phyloP scores from a whole-genome alignment of 495 filamentous ascomycete genomes.

The Lepidopterella palustris region DNA sequence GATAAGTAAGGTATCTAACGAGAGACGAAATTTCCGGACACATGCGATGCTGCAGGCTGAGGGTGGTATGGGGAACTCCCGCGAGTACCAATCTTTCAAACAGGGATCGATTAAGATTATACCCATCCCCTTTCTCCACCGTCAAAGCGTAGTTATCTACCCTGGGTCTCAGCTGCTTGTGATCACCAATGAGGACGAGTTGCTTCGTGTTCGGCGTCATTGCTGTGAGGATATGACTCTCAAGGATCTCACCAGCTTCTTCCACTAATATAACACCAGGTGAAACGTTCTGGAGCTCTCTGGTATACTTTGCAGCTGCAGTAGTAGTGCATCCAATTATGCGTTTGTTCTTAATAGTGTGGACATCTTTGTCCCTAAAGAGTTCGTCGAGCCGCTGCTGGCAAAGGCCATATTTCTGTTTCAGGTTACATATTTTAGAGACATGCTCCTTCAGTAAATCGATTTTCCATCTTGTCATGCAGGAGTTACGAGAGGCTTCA shows the following conservation, averaged over 20 bases:
- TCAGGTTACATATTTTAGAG: conserved; percentile 34
- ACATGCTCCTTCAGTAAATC: conserved; percentile 48
- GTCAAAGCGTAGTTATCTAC: conserved; percentile 58
- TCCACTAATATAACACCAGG: conserved; percentile 61
- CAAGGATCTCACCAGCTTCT: conserved; percentile 75
- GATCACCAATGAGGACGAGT: conserved; percentile 69
- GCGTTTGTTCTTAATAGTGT: conserved; percentile 47
- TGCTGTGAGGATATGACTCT: conserved; percentile 63
- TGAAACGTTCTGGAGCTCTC: conserved; percentile 45
- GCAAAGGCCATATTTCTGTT: conserved; percentile 40
- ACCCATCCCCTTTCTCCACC: conserved; percentile 61
- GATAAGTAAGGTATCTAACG: conserved; percentile 56
- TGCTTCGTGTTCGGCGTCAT: conserved; percentile 56
- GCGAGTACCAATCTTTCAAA: conserved; percentile 62
- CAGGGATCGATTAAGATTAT: conserved; percentile 62
- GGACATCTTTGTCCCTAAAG: conserved; percentile 41
- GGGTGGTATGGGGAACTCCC: conserved; percentile 49
- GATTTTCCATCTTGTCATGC: conserved; percentile 44
- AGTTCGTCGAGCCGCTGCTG: conserved; percentile 39
- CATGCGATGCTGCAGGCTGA: conserved; percentile 65
- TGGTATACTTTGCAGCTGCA: conserved; percentile 57
- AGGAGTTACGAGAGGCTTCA: conserved; percentile 31
- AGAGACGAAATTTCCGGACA: conserved; percentile 60
- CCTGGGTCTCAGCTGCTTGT: conserved; percentile 70
- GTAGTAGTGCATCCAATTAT: conserved; percentile 76